phyloP scores from a whole-genome alignment of 2,329 filamentous ascomycete species.

The Hirsutella thompsonii region DNA sequence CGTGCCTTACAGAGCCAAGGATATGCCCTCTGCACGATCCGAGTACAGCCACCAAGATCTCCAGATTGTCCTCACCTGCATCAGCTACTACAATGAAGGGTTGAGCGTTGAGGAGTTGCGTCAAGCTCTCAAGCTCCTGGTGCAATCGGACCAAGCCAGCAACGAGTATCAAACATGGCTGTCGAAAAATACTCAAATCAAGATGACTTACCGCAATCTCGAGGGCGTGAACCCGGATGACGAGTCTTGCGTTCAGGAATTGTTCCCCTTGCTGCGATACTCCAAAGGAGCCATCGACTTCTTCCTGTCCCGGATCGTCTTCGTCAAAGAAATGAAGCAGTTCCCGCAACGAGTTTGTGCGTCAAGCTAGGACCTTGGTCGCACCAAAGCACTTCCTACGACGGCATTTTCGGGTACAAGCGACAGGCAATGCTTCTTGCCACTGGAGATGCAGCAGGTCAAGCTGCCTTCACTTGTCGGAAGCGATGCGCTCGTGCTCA shows the following conservation, averaged over 20 bases:
- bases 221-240: conserved; percentile 43
- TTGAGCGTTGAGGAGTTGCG: conserved; percentile 15
- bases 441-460: conserved; percentile 37
- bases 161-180: too few relatives aligned
- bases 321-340: conserved; percentile 46
- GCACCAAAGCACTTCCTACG: too few relatives aligned
- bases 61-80: conserved; percentile 36
- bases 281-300: conserved; percentile 45
- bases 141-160: too few relatives aligned
- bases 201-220: too few relatives aligned
- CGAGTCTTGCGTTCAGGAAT: conserved; percentile 24
- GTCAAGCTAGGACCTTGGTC: too few relatives aligned
- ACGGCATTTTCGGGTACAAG: too few relatives aligned
- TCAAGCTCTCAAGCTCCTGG: too few relatives aligned
- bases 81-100: conserved; percentile 41
- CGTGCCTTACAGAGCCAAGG: conserved; percentile 46
- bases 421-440: conserved; percentile 27
- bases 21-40: conserved; percentile 33
- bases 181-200: too few relatives aligned
- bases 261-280: conserved; percentile 39
- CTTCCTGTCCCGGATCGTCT: conserved; percentile 43
- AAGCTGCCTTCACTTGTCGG: conserved; percentile 39
- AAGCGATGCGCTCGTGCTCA: conserved; percentile 53
- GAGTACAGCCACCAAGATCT: conserved; percentile 50
- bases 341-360: conserved; percentile 41